phyloP scores from a whole-genome alignment of 352 stramenopile species.

The Pythium coloratum region DNA sequence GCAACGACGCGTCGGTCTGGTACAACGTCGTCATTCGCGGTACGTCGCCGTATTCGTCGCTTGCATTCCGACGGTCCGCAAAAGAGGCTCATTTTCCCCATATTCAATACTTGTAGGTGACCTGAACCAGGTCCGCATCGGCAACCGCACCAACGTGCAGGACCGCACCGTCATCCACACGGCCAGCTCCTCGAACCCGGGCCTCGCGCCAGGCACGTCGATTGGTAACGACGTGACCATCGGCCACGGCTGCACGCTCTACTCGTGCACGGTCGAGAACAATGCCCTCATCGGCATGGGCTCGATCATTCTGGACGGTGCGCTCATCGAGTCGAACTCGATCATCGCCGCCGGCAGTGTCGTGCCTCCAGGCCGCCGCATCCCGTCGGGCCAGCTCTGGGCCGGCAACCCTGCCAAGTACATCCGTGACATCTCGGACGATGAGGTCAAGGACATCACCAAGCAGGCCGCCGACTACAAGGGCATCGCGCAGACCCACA shows the following conservation, averaged over 20 bases:
- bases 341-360: conserved; percentile 96
- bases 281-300: conserved; percentile 97
- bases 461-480: conserved; percentile 88
- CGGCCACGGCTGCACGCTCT: conserved; percentile 93
- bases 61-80: neutral
- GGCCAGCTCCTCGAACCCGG: conserved; percentile 74
- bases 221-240: conserved; percentile 97
- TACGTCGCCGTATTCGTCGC: conserved; percentile 12
- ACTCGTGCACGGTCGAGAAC: conserved; percentile 96
- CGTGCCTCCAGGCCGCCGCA: conserved; percentile 83
- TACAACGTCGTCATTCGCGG: conserved; percentile 96
- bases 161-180: conserved; percentile 95
- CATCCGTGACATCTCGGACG: conserved; percentile 91
- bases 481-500: conserved; percentile 82
- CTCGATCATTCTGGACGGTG: conserved; percentile 92
- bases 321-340: conserved; percentile 91
- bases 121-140: conserved; percentile 92
- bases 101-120: conserved; percentile 40
- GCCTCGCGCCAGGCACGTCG: conserved; percentile 80
- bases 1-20: conserved; percentile 93
- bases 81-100: neutral
- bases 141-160: conserved; percentile 96
- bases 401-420: conserved; percentile 96
- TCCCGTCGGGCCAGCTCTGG: conserved; percentile 94
- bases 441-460: conserved; percentile 89